Evolutionary conservation across 345 rosid genomes (phyloP).

Genomic region (Geranium brycei): DNA sequence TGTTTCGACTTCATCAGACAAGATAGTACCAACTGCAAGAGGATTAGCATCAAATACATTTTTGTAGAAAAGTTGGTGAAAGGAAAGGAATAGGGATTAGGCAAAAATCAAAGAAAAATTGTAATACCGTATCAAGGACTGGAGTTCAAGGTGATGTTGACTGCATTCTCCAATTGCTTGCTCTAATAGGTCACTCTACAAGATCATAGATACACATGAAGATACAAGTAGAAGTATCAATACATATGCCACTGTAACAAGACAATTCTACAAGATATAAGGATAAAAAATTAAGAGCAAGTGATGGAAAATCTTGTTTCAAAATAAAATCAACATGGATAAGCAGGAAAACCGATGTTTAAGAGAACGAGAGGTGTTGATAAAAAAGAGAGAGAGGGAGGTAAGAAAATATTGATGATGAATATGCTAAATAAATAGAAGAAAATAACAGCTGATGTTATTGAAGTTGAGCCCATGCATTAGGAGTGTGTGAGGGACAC

Average conservation of each 20-base stretch:
- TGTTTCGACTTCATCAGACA: no score
- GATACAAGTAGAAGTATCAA: background rate
- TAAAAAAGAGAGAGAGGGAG: background rate
- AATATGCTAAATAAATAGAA: no score
- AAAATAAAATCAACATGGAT: background rate
- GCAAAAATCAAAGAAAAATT: background rate
- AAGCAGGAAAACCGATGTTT: no score
- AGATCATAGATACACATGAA: conserved; percentile 1
- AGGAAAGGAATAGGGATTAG: background rate
- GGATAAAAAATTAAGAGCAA: background rate
- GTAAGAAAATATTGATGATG: no score
- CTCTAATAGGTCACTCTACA: conserved; percentile 46
- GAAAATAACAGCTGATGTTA: no score
- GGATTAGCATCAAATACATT: no score
- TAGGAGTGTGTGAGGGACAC: no score
- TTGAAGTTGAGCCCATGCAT: no score
- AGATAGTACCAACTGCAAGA: no score
- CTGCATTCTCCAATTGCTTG: conserved; percentile 45
- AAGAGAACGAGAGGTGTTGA: no score
- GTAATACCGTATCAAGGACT: conserved; percentile 43
- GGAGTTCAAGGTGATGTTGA: conserved; percentile 43
- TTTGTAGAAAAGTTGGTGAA: background rate
- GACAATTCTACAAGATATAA: no score
- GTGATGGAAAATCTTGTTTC: background rate
- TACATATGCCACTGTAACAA: background rate